Base-by-base conservation (phyloP, 2,329 filamentous ascomycete genomes). In the Aureobasidium leucospermi region DNA sequence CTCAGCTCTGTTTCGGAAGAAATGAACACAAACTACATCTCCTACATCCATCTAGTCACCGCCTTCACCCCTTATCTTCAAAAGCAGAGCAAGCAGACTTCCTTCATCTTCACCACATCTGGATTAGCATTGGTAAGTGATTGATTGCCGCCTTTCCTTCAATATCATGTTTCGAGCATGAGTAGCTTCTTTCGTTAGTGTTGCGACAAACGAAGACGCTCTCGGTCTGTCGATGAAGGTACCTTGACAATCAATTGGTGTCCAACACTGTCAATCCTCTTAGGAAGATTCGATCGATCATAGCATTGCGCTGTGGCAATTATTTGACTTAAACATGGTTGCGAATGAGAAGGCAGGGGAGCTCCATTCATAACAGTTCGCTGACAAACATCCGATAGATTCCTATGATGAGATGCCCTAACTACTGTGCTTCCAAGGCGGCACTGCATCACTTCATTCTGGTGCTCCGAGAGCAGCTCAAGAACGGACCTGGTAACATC, bases 371-470 rank as follows among this genome's bases (percentile, higher is more conserved):
- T 23, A 3, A 13, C 41, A 36, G 15, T 9, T 32, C 28, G n/a
- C 51, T 55, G 19, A 55, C 15, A n/a, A 13, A 13, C 15, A 9
- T 2, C 23, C 23, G 23, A 23, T 5, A 56, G 52, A 39, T 52
- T 3, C 81, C 81, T 0, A 71, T 79, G 34, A 65, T 75, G 7
- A 71, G 74, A 16, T 77, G 75, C 28, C 72, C 75, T 0, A 81
- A 81, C 65, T 83, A 83, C 68, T 80, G 78, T 62, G 80, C 81
- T 1, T 75, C 76, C 39, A 83, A 83, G 67, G 81, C 81, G 0
- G 81, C 80, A 0, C 67, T 83, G 49, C 80, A 83, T 63, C 77
- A 80, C 62, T 80, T 79, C 68, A 74, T 82, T 23, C 71, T 83
- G 5, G 73, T 72, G 6, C 70, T 83, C 36, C 75, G 81, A 1